Evolutionary conservation across 192 early-diverging fungal species (phyloP), one percentile per base, ranked within the genome.

Genomic region (Coemansia sp.): DNA sequence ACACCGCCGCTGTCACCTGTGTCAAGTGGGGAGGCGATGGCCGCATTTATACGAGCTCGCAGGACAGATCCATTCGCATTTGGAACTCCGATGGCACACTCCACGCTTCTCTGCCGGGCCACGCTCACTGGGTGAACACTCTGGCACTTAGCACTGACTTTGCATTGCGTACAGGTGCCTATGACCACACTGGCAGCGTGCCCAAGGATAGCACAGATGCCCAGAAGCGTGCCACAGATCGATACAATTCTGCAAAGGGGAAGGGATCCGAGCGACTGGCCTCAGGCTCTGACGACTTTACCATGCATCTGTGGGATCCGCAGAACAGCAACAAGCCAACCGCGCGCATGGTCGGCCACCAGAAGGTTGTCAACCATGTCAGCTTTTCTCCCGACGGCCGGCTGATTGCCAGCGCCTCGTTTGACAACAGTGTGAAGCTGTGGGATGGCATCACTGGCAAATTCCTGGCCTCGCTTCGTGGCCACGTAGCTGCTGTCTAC

Each of bases 111-210:
- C 80, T 98, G 41, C 81, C 88, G 26, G 96, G 96, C 52, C 94
- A 98, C 72, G 96, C 91, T 14, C 96, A 98, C 75, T 97, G 94
- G 96, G 93, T 98, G 16, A 98, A 97, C 63, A 92, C 93, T 22
- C 68, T 98, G 62, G 92, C 97, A 3, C 73, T 97, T 7, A 92
- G 87, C 69, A 96, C 93, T 14, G 97, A 98, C 60, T 92, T 88
- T 77, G 86, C 92, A 9, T 74, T 95, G 55, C 86, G 97, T 48
- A 96, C 93, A 14, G 97, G 95, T 19, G 88, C 90, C 1, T 90
- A 85, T 67, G 97, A 98, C 76, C 92, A 96, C 60, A 94, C 90
- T 7, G 85, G 86, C 47, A 85, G 76, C 38, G 67, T 65, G 18
- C 88, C 86, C 49, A 70, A 72, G 34, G 79, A 77, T 34, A 71